These are phyloP conservation scores for Scytalidium sp. DNA, from an alignment of 2,329 filamentous ascomycete species.

Conservation along the genomic window DNA sequence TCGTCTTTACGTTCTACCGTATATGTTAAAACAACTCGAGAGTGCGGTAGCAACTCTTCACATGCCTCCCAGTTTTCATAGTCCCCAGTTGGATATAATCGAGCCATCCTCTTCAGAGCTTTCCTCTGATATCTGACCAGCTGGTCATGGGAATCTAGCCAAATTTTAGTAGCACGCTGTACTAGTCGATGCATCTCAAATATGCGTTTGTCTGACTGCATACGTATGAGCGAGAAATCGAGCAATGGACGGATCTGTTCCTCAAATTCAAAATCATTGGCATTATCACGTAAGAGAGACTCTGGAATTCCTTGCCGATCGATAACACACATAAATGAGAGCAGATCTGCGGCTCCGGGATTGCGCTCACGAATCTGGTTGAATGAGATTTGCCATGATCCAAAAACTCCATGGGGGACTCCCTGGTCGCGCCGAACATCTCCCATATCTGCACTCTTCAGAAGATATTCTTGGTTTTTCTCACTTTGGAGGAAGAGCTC, in stretches of 20 bases:
- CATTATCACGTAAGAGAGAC: neutral
- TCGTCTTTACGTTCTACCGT: too few species aligned
- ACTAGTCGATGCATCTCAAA: conserved; percentile 6
- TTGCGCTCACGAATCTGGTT: conserved; percentile 2
- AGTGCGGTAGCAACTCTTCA: conserved; percentile 2
- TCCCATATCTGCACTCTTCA: neutral
- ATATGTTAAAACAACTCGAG: too few species aligned
- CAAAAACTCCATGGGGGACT: neutral
- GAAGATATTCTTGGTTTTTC: neutral
- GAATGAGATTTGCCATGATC: conserved; percentile 6
- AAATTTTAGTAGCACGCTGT: conserved; percentile 1
- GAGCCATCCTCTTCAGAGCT: neutral
- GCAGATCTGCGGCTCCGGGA: conserved; percentile 1
- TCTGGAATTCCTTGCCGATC: conserved; percentile 6
- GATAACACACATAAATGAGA: conserved; percentile 4
- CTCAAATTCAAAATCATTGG: neutral
- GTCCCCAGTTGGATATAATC: conserved; percentile 1
- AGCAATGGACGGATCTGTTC: neutral
- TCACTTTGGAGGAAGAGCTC: conserved; percentile 1
- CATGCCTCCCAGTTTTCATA: conserved; percentile 4
- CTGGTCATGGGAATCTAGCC: neutral
- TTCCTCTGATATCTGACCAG: neutral
- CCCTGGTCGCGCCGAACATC: neutral
- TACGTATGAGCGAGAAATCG: conserved; percentile 3
- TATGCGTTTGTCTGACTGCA: neutral